Percentiles rank a stretch among this genome's conserved stretches.
phyloP scores from a whole-genome alignment of 768 basidiomycete genomes.

The Kwoniella sp. region DNA sequence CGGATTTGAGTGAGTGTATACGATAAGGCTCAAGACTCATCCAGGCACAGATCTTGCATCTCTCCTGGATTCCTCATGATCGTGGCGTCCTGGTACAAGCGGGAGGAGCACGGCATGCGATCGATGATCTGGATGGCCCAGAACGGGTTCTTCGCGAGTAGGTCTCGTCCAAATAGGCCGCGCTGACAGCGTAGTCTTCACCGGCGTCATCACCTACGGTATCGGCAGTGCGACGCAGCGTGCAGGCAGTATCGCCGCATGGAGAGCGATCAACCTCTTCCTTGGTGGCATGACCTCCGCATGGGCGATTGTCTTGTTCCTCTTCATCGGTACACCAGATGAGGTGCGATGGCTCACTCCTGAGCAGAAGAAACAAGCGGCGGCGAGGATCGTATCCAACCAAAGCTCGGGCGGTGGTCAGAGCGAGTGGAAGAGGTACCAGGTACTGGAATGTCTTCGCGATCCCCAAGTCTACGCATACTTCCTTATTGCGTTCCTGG shows the following conservation, averaged over 20 bases:
- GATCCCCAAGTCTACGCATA: slow-evolving; percentile 21
- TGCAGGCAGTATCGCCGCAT: slow-evolving; percentile 15
- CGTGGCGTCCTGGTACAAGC: slow-evolving; percentile 19
- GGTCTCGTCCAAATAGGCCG: background rate
- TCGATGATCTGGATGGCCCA: slow-evolving; percentile 8
- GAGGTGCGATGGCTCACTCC: slow-evolving; percentile 33
- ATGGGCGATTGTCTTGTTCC: slow-evolving; percentile 22
- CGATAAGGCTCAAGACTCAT: too few relatives aligned
- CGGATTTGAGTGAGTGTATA: slow-evolving; percentile 22
- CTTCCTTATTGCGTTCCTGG: slow-evolving; percentile 18
- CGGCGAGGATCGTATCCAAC: slow-evolving; percentile 18
- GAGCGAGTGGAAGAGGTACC: slow-evolving; percentile 26
- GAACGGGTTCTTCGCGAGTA: slow-evolving; percentile 14
- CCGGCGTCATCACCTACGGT: slow-evolving; percentile 8
- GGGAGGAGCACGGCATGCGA: slow-evolving; percentile 15
- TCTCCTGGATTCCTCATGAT: slow-evolving; percentile 21
- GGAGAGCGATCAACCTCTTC: slow-evolving; percentile 32
- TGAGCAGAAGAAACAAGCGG: slow-evolving; percentile 31
- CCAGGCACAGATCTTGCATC: too few relatives aligned
- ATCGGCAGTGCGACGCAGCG: slow-evolving; percentile 13
- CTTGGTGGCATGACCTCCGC: slow-evolving; percentile 27
- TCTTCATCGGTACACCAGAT: slow-evolving; percentile 33
- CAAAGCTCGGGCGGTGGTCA: slow-evolving; percentile 8
- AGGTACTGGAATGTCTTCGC: slow-evolving; percentile 24
- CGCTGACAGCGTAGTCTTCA: background rate